Evolutionary conservation across 2,329 filamentous ascomycete genomes (phyloP).

Genomic region (Aspergillus tubingensis): DNA sequence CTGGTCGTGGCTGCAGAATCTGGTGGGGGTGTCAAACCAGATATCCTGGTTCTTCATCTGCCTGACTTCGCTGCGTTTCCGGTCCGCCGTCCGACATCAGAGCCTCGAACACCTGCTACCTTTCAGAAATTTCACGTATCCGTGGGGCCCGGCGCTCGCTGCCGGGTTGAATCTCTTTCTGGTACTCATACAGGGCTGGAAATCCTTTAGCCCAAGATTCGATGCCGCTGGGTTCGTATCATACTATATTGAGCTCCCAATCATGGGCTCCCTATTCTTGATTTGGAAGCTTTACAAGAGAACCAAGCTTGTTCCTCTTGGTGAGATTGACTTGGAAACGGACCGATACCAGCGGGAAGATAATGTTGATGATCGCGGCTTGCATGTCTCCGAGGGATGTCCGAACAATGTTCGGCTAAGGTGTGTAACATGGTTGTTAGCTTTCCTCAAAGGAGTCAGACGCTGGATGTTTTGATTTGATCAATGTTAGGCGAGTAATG

Average conservation of each 20-base stretch:
- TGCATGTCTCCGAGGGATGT: too few relatives aligned
- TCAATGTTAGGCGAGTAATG: too few relatives aligned
- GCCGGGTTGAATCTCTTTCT: conserved; percentile 61
- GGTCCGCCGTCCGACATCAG: conserved; percentile 57
- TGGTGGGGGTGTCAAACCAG: conserved; percentile 69
- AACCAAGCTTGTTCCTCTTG: conserved; percentile 48
- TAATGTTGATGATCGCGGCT: too few relatives aligned
- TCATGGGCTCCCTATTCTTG: conserved; percentile 60
- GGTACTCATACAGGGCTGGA: conserved; percentile 63
- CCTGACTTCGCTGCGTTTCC: conserved; percentile 65
- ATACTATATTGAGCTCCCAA: conserved; percentile 63
- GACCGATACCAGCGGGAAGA: conserved; percentile 41
- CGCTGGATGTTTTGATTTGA: too few relatives aligned
- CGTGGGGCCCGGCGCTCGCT: conserved; percentile 59
- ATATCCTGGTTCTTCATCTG: conserved; percentile 65
- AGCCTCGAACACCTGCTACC: conserved; percentile 63
- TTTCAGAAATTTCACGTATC: conserved; percentile 69
- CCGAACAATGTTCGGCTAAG: too few relatives aligned
- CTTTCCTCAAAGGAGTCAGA: too few relatives aligned
- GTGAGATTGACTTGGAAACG: conserved; percentile 55
- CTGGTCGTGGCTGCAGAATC: conserved; percentile 68
- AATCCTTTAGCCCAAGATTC: conserved; percentile 61
- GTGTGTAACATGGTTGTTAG: too few relatives aligned
- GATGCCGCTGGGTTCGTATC: conserved; percentile 62
- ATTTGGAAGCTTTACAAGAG: conserved; percentile 57